Percentiles rank a stretch among this genome's conserved stretches.
Evolutionary conservation across 1,284 basidiomycete genomes (phyloP).

Genomic region (Sporisorium iseilematis-ciliati): DNA sequence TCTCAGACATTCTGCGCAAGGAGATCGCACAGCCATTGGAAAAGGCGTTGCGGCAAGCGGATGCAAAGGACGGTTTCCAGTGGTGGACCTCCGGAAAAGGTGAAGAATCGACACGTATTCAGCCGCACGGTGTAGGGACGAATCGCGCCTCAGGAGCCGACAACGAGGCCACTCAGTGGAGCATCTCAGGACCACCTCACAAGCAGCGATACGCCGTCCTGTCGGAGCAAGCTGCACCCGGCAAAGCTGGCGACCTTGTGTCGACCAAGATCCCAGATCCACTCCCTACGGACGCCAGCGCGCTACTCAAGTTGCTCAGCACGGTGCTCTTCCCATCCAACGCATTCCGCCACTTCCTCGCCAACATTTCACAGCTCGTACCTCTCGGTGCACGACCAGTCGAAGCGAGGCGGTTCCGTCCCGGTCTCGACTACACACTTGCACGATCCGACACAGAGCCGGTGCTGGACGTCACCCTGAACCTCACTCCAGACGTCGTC

Average conservation of each 20-base stretch:
- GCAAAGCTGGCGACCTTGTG: slow-evolving; percentile 41
- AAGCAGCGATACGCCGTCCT: slow-evolving; percentile 88
- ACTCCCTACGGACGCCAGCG: slow-evolving; percentile 47
- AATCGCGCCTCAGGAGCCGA: slow-evolving; percentile 21
- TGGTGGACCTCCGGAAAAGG: slow-evolving; percentile 61
- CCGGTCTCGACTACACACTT: slow-evolving; percentile 94
- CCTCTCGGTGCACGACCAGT: slow-evolving; percentile 77
- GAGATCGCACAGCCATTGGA: slow-evolving; percentile 63
- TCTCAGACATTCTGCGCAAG: slow-evolving; percentile 64
- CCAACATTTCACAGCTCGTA: slow-evolving; percentile 82
- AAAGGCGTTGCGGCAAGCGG: slow-evolving; percentile 70
- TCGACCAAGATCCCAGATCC: slow-evolving; percentile 31
- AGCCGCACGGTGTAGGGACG: slow-evolving; percentile 56
- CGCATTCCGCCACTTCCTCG: slow-evolving; percentile 91
- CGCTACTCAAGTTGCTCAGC: slow-evolving; percentile 58
- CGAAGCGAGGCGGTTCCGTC: slow-evolving; percentile 88
- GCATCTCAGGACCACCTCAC: slow-evolving; percentile 86
- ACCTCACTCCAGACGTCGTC: slow-evolving; percentile 80
- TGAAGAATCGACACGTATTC: slow-evolving; percentile 50
- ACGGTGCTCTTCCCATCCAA: slow-evolving; percentile 76
- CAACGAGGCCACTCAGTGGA: slow-evolving; percentile 73
- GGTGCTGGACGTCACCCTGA: slow-evolving; percentile 88
- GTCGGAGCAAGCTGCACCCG: slow-evolving; percentile 31
- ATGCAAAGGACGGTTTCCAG: slow-evolving; percentile 75
- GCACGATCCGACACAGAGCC: slow-evolving; percentile 84